Evolutionary conservation across 495 filamentous ascomycete genomes (phyloP), one percentile per base, ranked within the genome.

Genomic region (Hyaloscypha variabilis): DNA sequence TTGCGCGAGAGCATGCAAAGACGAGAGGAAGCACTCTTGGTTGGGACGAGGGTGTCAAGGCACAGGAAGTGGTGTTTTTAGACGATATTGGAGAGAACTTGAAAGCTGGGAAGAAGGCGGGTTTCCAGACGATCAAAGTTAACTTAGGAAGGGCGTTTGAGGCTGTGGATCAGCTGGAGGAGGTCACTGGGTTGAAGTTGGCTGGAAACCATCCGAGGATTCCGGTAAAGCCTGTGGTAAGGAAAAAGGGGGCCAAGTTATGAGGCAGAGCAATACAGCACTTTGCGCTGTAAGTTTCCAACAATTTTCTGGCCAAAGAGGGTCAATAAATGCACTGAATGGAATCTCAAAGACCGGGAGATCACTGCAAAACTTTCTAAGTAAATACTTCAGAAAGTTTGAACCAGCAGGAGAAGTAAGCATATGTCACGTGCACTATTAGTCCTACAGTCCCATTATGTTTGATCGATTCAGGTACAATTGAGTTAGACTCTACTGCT

Each of bases 11-110:
- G 11, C 75, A 83, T 54, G 76, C 46, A 6, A 46, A 76, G 76
- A 17, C 6, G 5, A 36, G 13, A 36, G 31, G 31, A 36, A 36
- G 13, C 5, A 13, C 6, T 59, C 80, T 74, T 65, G 84, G 83
- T 14, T 78, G 84, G 76, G 73, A 70, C 6, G 71, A 81, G 1
- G 85, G 82, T 1, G 77, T 93, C 0, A 76, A 77, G 65, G 77
- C 90, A 0, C 81, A 79, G 11, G 91, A 97, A 59, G 78, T 97
- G 54, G 79, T 96, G 21, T 98, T 99, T 75, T 75, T 97, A 57
- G 95, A 99, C 80, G 95, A 99, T 77, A 98, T 99, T 72, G 95
- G 95, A 0, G 87, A 91, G 79, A 99, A 99, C 74, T 75, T 97
- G 69, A 94, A 93, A 79, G 86, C 83, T 13, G 95, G 89, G 13